A percentile compares a stretch with the other conserved stretches of the same genome.
These are phyloP conservation scores for Suillus ampliporus DNA, from an alignment of 768 basidiomycete genomes.

Conservation along the genomic window DNA sequence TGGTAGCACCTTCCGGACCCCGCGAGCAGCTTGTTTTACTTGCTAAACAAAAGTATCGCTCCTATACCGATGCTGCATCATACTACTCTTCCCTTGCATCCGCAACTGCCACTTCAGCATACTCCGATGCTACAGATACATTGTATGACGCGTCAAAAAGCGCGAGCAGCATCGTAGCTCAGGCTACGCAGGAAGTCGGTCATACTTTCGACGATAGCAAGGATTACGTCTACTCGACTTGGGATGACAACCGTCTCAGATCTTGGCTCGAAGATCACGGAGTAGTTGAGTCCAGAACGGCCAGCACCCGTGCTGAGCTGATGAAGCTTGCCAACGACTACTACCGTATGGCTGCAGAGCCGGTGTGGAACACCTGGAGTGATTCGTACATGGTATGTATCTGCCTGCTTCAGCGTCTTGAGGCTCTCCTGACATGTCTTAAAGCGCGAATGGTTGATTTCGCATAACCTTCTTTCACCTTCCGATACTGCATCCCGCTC, in stretches of 20 bases:
- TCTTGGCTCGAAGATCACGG: slow-evolving; percentile 78
- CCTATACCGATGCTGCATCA: slow-evolving; percentile 64
- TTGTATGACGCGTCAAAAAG: slow-evolving; percentile 46
- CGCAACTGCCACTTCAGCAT: slow-evolving; percentile 52
- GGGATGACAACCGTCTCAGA: slow-evolving; percentile 81
- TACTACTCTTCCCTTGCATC: slow-evolving; percentile 57
- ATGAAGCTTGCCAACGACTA: slow-evolving; percentile 68
- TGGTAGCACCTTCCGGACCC: slow-evolving; percentile 81
- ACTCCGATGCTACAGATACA: slow-evolving; percentile 49
- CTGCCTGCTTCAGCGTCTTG: not conserved
- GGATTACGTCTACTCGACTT: slow-evolving; percentile 89
- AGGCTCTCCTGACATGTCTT: slow-evolving; percentile 6
- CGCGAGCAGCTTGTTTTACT: slow-evolving; percentile 80
- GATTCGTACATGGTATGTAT: slow-evolving; percentile 76
- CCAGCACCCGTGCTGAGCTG: slow-evolving; percentile 65
- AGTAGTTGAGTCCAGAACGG: slow-evolving; percentile 64
- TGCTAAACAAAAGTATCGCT: slow-evolving; percentile 72
- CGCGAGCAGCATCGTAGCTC: slow-evolving; percentile 48
- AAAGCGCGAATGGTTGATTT: slow-evolving; percentile 83
- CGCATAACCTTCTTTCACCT: slow-evolving; percentile 74
- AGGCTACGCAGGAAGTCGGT: slow-evolving; percentile 57
- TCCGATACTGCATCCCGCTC: slow-evolving; percentile 57
- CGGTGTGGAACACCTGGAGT: slow-evolving; percentile 86
- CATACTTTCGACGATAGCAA: slow-evolving; percentile 69
- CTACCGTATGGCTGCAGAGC: slow-evolving; percentile 65